Evolutionary conservation across 2,329 filamentous ascomycete species (phyloP).

Genomic region (Hypomyces perniciosus): DNA sequence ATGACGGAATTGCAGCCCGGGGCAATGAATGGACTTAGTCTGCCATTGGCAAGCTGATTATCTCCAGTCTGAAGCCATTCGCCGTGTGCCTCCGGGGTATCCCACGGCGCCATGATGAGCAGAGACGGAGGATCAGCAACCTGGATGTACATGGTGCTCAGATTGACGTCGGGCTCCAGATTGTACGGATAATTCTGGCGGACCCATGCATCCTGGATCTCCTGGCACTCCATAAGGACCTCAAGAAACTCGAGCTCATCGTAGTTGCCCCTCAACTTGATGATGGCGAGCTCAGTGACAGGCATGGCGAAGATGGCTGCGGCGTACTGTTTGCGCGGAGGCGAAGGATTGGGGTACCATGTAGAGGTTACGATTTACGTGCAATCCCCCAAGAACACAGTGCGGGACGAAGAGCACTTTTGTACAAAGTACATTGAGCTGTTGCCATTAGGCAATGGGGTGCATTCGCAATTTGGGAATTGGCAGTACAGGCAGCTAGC

Average conservation of each 20-base stretch:
- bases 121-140: slow-evolving; percentile 31
- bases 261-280: slow-evolving; percentile 26
- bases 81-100: slow-evolving; percentile 34
- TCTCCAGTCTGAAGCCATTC: slow-evolving; percentile 39
- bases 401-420: too few species aligned
- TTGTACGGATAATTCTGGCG: slow-evolving; percentile 30
- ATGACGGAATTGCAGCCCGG: slow-evolving; percentile 27
- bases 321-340: neutral
- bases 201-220: slow-evolving; percentile 36
- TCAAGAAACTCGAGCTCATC: slow-evolving; percentile 29
- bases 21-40: slow-evolving; percentile 28
- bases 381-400: too few species aligned
- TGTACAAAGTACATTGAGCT: too few species aligned
- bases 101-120: slow-evolving; percentile 42
- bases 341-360: neutral
- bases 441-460: too few species aligned
- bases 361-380: neutral
- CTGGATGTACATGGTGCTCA: slow-evolving; percentile 31
- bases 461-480: neutral
- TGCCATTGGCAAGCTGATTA: slow-evolving; percentile 31
- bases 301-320: slow-evolving; percentile 23
- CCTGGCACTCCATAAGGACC: slow-evolving; percentile 25
- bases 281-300: slow-evolving; percentile 35
- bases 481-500: neutral
- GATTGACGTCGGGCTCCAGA: slow-evolving; percentile 25